A percentile compares a stretch with the other conserved stretches of the same genome.
phyloP scores from a whole-genome alignment of 176 grass and related monocot genomes.

The Oryza punctata region DNA sequence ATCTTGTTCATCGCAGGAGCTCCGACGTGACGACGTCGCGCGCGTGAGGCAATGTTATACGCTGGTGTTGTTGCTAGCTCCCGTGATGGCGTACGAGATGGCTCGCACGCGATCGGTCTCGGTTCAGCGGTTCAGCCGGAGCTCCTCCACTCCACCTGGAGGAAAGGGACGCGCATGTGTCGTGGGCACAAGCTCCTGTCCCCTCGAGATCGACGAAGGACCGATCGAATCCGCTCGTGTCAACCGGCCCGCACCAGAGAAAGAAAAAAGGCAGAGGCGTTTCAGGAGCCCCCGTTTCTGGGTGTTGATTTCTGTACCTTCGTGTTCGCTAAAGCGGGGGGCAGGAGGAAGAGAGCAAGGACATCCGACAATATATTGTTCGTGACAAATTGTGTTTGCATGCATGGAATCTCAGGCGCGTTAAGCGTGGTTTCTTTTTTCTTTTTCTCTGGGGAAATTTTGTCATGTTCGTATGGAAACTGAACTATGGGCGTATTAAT shows the following conservation, averaged over 20 bases:
- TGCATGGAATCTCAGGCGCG: background rate
- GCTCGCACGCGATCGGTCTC: background rate
- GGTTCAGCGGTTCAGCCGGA: background rate
- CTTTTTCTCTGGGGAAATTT: background rate
- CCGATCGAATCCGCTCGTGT: background rate
- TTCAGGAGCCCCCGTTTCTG: background rate
- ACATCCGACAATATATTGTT: background rate
- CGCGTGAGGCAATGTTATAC: background rate
- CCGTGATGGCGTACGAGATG: background rate
- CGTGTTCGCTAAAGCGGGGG: constrained; percentile 34
- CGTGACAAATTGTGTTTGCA: background rate
- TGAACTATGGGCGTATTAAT: background rate
- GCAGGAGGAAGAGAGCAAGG: background rate
- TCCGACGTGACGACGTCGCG: too few species aligned
- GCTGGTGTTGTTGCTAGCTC: background rate
- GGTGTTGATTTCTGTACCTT: background rate
- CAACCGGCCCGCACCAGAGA: background rate
- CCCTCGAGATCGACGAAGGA: background rate
- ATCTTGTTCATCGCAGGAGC: background rate
- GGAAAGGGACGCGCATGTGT: constrained; percentile 18
- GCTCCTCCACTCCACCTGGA: background rate
- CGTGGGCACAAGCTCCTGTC: constrained; percentile 21
- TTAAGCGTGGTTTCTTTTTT: background rate
- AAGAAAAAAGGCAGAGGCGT: background rate
- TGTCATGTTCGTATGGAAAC: background rate